Percentiles rank a stretch among this genome's conserved stretches.
Evolutionary conservation across 805 yeast genomes (phyloP).

Genomic region (Sugiyamaella floridensis): DNA sequence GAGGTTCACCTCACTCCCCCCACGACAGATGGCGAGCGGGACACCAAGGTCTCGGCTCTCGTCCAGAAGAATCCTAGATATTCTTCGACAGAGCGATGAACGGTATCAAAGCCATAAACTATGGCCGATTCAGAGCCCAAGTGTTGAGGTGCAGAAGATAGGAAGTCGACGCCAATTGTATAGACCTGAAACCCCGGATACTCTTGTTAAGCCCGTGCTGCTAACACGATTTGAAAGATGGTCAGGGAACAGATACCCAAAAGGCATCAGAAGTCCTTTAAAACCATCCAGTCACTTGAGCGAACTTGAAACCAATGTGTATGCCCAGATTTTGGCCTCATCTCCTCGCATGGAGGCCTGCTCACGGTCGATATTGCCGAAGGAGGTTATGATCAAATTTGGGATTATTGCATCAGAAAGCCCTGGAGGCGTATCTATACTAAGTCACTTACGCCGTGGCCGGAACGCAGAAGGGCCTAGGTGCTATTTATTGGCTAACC

Average conservation of each 20-base stretch:
- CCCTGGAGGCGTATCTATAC: not conserved
- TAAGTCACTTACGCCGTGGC: conserved; percentile 5
- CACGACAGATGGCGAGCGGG: too few species aligned
- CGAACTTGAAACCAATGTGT: conserved; percentile 30
- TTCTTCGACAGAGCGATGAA: too few species aligned
- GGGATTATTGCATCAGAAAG: conserved; percentile 17
- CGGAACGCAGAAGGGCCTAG: conserved; percentile 4
- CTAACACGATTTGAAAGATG: conserved; percentile 31
- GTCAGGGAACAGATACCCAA: conserved; percentile 29
- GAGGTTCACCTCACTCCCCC: too few species aligned
- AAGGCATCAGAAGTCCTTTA: conserved; percentile 6
- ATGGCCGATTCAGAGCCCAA: too few species aligned
- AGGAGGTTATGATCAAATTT: conserved; percentile 34
- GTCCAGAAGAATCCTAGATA: too few species aligned
- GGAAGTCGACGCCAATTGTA: conserved; percentile 1
- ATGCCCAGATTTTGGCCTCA: conserved; percentile 36
- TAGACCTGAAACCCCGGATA: conserved; percentile 5
- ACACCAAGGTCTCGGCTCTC: too few species aligned
- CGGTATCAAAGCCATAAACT: too few species aligned
- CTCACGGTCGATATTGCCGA: conserved; percentile 35
- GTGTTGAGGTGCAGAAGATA: too few species aligned
- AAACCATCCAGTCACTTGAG: conserved; percentile 11
- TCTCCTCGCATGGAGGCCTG: conserved; percentile 39
- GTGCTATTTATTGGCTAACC: conserved; percentile 1
- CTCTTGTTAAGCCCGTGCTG: conserved; percentile 20